These are phyloP conservation scores for Nemania sp. DNA, from an alignment of 2,329 filamentous ascomycete species.

Conservation along the genomic window DNA sequence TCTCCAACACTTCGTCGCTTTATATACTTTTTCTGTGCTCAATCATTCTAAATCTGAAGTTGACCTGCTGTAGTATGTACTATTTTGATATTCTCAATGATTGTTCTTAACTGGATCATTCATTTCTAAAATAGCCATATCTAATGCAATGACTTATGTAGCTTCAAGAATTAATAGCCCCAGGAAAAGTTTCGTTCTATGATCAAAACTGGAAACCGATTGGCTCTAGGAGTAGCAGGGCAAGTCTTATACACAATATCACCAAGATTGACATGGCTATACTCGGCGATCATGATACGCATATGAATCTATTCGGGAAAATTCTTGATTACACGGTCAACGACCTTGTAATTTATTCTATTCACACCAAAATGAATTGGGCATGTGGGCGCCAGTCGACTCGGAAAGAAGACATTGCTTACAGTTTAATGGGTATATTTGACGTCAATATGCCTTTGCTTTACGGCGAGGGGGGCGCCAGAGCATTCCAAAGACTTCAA, in stretches of 20 bases:
- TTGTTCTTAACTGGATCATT: no score
- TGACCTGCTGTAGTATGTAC: no score
- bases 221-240: not conserved
- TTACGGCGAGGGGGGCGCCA: conserved; percentile 11
- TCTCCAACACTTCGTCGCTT: no score
- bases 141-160: not conserved
- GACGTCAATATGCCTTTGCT: conserved; percentile 17
- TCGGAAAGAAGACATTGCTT: conserved; percentile 13
- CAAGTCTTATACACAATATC: not conserved
- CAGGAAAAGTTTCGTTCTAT: conserved; percentile 1
- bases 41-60: no score
- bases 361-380: conserved; percentile 13
- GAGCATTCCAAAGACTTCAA: conserved; percentile 11
- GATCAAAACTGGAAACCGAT: not conserved
- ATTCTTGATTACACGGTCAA: not conserved
- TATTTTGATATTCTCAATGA: no score
- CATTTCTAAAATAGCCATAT: no score
- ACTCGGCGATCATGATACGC: no score
- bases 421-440: conserved; percentile 17
- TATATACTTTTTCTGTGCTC: no score
- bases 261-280: not conserved
- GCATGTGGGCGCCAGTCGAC: not conserved
- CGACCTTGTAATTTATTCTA: no score
- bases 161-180: conserved; percentile 16
- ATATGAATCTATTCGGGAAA: no score